Evolutionary conservation across 2,329 filamentous ascomycete genomes (phyloP).

Genomic region (Aspergillus fumigatus): DNA sequence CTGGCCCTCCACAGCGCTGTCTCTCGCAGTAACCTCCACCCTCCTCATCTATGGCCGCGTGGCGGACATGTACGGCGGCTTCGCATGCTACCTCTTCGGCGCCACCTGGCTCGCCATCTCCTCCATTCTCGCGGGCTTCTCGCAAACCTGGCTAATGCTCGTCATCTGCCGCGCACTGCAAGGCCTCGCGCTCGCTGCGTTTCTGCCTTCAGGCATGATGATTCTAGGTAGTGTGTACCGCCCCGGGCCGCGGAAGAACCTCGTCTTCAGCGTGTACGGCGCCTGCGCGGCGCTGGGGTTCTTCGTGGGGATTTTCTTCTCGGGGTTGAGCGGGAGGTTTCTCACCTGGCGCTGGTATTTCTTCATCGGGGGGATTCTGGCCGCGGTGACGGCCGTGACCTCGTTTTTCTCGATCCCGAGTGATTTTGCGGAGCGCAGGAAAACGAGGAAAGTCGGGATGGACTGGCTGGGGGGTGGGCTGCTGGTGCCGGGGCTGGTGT

Average conservation of each 20-base stretch:
- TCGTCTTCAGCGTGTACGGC: slow-evolving; percentile 59
- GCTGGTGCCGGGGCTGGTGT: slow-evolving; percentile 60
- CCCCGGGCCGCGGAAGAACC: slow-evolving; percentile 64
- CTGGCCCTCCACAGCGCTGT: slow-evolving; percentile 52
- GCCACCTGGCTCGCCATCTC: slow-evolving; percentile 61
- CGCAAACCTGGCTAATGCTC: slow-evolving; percentile 62
- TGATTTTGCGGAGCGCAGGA: slow-evolving; percentile 32
- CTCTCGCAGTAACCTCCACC: slow-evolving; percentile 46
- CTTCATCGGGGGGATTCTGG: slow-evolving; percentile 57
- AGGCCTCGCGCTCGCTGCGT: slow-evolving; percentile 68
- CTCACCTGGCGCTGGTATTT: slow-evolving; percentile 64
- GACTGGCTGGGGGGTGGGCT: slow-evolving; percentile 63
- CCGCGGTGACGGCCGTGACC: slow-evolving; percentile 42
- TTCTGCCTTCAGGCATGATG: slow-evolving; percentile 64
- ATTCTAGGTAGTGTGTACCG: slow-evolving; percentile 62
- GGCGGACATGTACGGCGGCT: slow-evolving; percentile 58
- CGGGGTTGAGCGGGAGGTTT: slow-evolving; percentile 54
- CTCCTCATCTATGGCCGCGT: slow-evolving; percentile 53
- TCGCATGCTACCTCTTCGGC: slow-evolving; percentile 62
- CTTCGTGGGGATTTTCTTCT: slow-evolving; percentile 59
- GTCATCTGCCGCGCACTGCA: slow-evolving; percentile 70
- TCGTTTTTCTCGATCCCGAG: slow-evolving; percentile 47
- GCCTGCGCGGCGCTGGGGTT: slow-evolving; percentile 48
- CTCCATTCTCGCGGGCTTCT: slow-evolving; percentile 67
- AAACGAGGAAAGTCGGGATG: slow-evolving; percentile 51